Conservation (phyloP, 495 filamentous ascomycete species). For the Chaetomium fimeti region DNA sequence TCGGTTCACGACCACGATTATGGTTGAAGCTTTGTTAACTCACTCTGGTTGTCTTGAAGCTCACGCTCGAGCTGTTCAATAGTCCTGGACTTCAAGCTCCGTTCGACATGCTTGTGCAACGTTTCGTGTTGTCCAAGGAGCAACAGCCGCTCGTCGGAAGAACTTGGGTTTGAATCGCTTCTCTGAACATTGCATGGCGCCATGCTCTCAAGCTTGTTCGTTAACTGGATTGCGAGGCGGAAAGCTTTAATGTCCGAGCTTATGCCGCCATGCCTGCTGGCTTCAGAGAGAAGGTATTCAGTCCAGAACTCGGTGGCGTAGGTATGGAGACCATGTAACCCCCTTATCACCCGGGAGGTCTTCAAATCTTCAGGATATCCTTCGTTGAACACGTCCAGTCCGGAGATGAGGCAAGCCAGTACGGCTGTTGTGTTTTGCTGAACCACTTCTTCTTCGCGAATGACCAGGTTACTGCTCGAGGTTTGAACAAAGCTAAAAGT, state of each 20-base stretch:
- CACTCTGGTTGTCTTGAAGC: not conserved
- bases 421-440: not conserved
- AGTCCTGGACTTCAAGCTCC: not conserved
- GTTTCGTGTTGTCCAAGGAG: not conserved
- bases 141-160: not conserved
- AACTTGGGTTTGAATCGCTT: not conserved
- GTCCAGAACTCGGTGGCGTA: constrained; percentile 7
- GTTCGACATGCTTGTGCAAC: not conserved
- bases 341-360: not conserved
- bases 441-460: constrained; percentile 1
- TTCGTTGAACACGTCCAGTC: not conserved
- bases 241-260: not conserved
- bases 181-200: not conserved
- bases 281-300: constrained; percentile 4
- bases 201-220: not conserved
- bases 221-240: not conserved
- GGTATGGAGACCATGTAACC: constrained; percentile 4
- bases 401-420: constrained; percentile 2
- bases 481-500: not conserved
- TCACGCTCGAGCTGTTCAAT: not conserved
- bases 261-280: constrained; percentile 2
- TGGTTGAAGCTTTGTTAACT: not conserved
- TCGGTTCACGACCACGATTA: not conserved
- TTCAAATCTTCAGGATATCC: not conserved
- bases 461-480: constrained; percentile 1